Conservation (phyloP, 2,329 filamentous ascomycete species). For the Cladophialophora yegresii region DNA sequence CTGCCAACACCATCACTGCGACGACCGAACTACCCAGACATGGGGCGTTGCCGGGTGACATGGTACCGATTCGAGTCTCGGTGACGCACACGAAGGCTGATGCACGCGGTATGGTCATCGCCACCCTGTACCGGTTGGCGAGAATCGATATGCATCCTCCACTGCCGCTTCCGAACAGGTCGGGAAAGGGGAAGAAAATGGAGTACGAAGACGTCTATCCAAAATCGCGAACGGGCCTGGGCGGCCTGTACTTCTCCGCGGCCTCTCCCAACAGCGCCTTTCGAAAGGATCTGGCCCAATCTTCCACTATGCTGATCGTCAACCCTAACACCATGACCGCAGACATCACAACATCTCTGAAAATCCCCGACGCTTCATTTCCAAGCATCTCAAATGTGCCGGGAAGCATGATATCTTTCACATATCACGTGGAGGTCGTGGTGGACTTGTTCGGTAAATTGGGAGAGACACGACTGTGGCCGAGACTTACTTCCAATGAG, state of each 20-base stretch:
- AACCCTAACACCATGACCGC: constrained; percentile 77
- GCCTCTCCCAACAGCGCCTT: constrained; percentile 89
- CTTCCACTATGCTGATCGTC: constrained; percentile 83
- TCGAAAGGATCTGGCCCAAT: constrained; percentile 88
- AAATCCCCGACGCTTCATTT: constrained; percentile 86
- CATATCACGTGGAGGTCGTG: constrained; percentile 89
- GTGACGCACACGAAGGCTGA: constrained; percentile 80
- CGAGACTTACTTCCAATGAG: constrained; percentile 50
- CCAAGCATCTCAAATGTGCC: constrained; percentile 89
- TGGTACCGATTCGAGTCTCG: constrained; percentile 73
- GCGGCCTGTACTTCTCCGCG: constrained; percentile 81
- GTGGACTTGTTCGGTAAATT: constrained; percentile 89
- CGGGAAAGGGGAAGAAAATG: constrained; percentile 64
- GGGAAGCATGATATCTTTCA: constrained; percentile 91
- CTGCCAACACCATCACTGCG: constrained; percentile 79
- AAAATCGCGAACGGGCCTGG: constrained; percentile 80
- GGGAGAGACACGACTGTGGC: constrained; percentile 68
- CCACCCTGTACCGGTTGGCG: constrained; percentile 88
- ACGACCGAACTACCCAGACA: constrained; percentile 79
- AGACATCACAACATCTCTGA: constrained; percentile 77
- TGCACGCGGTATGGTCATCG: constrained; percentile 88
- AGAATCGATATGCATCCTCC: constrained; percentile 78
- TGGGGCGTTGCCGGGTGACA: constrained; percentile 83
- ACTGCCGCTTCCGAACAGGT: constrained; percentile 59
- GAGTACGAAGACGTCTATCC: constrained; percentile 85